Evolutionary conservation across 2,329 filamentous ascomycete species (phyloP).

Genomic region (Shiraia sp.): DNA sequence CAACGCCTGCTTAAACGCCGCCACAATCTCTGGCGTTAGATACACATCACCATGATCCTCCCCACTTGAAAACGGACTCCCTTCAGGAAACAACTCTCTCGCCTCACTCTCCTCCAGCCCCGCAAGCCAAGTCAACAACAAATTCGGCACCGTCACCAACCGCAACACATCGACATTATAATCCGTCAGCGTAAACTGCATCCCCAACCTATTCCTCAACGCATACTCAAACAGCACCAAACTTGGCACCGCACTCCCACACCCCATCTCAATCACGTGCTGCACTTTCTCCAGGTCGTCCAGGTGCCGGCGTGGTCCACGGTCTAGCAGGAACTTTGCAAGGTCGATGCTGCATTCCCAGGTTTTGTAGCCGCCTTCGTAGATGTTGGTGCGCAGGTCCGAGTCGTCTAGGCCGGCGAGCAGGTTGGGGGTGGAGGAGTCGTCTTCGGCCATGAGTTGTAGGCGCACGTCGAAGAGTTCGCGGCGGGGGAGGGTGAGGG

Average conservation of each 20-base stretch:
- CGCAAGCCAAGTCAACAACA: conserved; percentile 67
- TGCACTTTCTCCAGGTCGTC: conserved; percentile 54
- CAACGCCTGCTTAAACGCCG: conserved; percentile 63
- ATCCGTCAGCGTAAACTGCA: conserved; percentile 72
- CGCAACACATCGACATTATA: conserved; percentile 79
- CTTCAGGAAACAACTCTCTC: conserved; percentile 16
- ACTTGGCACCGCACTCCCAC: conserved; percentile 75
- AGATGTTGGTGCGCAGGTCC: conserved; percentile 79
- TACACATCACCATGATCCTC: conserved; percentile 61
- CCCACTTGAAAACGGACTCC: conserved; percentile 22
- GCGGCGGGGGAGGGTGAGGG: conserved; percentile 66
- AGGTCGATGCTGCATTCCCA: conserved; percentile 87
- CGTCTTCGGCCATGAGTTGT: conserved; percentile 75
- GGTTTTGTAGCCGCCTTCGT: conserved; percentile 87
- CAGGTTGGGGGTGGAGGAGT: conserved; percentile 33
- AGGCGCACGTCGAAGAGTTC: conserved; percentile 82
- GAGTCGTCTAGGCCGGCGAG: conserved; percentile 53
- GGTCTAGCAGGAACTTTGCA: conserved; percentile 64
- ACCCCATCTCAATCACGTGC: conserved; percentile 68
- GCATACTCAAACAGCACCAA: conserved; percentile 70
- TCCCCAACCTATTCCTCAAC: conserved; percentile 51
- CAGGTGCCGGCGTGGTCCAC: conserved; percentile 53
- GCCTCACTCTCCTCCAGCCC: conserved; percentile 24
- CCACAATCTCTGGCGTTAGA: conserved; percentile 60
- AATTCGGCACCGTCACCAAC: conserved; percentile 78